Percentiles rank a stretch among this genome's conserved stretches.
These are phyloP conservation scores for Epichloe bromicola DNA, from an alignment of 2,329 filamentous ascomycete genomes.

Conservation along the genomic window DNA sequence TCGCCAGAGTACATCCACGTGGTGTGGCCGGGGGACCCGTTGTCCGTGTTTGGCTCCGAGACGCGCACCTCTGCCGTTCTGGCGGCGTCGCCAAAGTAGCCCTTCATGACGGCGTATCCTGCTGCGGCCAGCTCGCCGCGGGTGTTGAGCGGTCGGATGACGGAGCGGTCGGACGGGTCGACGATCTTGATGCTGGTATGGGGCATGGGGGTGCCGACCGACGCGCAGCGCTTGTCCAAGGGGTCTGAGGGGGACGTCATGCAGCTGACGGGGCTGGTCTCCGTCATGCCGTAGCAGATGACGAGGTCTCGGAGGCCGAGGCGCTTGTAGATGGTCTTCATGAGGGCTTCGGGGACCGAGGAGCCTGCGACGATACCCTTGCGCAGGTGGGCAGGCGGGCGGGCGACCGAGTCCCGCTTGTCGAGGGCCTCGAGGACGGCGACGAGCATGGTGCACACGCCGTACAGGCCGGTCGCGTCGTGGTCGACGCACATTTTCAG, in stretches of 20 bases:
- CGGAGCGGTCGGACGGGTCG: constrained; percentile 44
- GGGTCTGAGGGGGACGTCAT: constrained; percentile 77
- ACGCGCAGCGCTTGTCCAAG: constrained; percentile 56
- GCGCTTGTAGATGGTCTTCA: constrained; percentile 58
- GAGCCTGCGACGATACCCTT: constrained; percentile 90
- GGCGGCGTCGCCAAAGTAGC: constrained; percentile 67
- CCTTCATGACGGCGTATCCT: constrained; percentile 84
- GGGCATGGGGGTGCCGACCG: constrained; percentile 70
- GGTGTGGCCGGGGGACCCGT: constrained; percentile 20
- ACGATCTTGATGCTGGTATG: constrained; percentile 73
- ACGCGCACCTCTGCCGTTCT: constrained; percentile 55
- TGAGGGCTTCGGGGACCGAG: constrained; percentile 71
- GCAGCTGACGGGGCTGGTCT: constrained; percentile 63
- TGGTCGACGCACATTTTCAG: constrained; percentile 43
- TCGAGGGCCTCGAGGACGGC: constrained; percentile 70
- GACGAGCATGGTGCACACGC: constrained; percentile 90
- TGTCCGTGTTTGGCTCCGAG: constrained; percentile 28
- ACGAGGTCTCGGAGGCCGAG: constrained; percentile 73
- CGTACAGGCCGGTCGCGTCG: constrained; percentile 57
- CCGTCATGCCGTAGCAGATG: constrained; percentile 95
- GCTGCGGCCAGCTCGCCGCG: constrained; percentile 70
- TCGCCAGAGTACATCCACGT: constrained; percentile 91
- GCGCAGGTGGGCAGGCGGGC: constrained; percentile 33
- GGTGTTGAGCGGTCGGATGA: constrained; percentile 53
- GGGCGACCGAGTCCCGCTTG: constrained; percentile 15